Evolutionary conservation across 2,329 filamentous ascomycete species (phyloP).

Genomic region (Ophiostoma himal-ulmi): DNA sequence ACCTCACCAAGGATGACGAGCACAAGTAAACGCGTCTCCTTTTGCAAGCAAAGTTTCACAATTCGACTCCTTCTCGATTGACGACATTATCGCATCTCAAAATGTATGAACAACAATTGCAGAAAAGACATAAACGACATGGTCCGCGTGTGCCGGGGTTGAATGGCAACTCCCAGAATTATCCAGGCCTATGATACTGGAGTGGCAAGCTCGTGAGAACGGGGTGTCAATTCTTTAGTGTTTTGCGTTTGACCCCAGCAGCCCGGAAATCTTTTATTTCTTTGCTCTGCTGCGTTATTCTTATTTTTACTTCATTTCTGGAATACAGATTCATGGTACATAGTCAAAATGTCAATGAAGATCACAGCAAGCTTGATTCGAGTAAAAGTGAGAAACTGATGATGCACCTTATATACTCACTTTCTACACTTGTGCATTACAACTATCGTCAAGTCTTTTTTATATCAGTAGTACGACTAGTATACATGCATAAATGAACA

Average conservation of each 20-base stretch:
- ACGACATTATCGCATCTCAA: background rate
- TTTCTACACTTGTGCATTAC: background rate
- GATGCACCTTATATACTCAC: background rate
- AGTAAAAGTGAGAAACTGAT: background rate
- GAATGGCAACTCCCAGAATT: background rate
- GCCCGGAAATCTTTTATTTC: no score
- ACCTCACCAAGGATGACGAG: constrained; percentile 14
- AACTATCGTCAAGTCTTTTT: background rate
- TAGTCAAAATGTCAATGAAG: background rate
- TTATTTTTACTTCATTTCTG: background rate
- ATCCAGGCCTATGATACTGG: background rate
- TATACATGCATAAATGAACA: background rate
- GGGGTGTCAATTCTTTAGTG: background rate
- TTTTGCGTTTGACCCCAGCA: background rate
- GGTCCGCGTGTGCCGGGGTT: background rate
- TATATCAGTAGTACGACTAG: background rate
- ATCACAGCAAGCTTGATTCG: background rate
- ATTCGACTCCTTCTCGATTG: background rate
- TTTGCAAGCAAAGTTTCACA: background rate
- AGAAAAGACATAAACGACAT: no score
- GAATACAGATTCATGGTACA: background rate
- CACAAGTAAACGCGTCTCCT: background rate
- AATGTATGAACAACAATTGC: no score
- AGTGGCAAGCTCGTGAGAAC: background rate
- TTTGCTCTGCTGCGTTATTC: no score